A percentile compares a stretch with the other conserved stretches of the same genome.
These are phyloP conservation scores for Westerdykella sp. DNA, from an alignment of 2,329 filamentous ascomycete genomes.

Conservation along the genomic window DNA sequence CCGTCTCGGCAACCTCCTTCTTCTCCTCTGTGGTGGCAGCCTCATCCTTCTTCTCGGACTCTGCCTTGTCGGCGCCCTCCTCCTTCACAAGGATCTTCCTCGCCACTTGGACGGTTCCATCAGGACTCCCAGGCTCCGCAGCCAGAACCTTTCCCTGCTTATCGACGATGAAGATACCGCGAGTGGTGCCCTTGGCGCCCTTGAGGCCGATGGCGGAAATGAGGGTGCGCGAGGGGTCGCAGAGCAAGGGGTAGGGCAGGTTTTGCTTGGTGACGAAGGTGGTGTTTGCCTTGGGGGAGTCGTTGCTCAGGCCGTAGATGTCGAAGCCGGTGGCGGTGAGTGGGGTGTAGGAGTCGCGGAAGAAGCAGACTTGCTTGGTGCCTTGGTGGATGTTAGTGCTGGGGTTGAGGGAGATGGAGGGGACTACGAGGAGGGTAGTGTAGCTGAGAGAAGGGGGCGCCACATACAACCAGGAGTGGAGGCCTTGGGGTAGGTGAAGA, in stretches of 20 bases:
- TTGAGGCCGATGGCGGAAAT: conserved; percentile 86
- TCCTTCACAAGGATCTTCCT: conserved; percentile 53
- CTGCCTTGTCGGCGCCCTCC: conserved; percentile 15
- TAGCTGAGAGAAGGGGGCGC: too few species aligned
- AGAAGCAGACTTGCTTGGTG: conserved; percentile 87
- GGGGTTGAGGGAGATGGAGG: background rate
- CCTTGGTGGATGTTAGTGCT: conserved; percentile 47
- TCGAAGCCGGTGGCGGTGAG: conserved; percentile 72
- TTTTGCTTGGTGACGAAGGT: conserved; percentile 89
- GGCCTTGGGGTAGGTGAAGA: conserved; percentile 95
- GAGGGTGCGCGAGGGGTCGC: conserved; percentile 67
- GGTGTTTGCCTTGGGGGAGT: conserved; percentile 86
- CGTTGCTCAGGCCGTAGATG: conserved; percentile 84
- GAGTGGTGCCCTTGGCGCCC: conserved; percentile 69
- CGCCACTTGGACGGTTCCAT: conserved; percentile 69
- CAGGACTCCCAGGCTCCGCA: conserved; percentile 67
- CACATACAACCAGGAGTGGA: conserved; percentile 88
- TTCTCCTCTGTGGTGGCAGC: conserved; percentile 27
- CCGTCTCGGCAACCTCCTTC: conserved; percentile 33
- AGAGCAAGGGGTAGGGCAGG: conserved; percentile 80
- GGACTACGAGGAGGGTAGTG: background rate
- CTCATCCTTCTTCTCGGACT: conserved; percentile 28
- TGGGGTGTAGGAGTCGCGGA: conserved; percentile 75
- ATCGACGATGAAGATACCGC: conserved; percentile 82
- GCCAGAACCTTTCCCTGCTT: conserved; percentile 76